These are phyloP conservation scores for Medicago arabica DNA, from an alignment of 306 rosid species.

Conservation along the genomic window DNA sequence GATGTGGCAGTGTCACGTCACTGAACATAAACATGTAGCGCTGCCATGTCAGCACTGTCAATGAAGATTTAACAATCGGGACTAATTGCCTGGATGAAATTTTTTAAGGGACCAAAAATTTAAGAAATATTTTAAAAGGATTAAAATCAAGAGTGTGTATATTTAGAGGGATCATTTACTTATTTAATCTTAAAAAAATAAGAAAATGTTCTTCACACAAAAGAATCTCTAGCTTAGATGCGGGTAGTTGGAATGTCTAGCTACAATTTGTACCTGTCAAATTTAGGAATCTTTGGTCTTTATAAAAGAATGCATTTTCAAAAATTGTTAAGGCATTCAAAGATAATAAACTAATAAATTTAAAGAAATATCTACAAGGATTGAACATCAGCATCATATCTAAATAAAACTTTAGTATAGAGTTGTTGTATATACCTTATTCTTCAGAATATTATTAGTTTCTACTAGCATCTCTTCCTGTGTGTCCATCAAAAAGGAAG, in stretches of 20 bases:
- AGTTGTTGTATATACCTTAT: constrained; percentile 50
- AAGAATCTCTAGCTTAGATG: not conserved
- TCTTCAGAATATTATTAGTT: constrained; percentile 58
- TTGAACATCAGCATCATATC: not conserved
- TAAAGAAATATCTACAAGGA: not conserved
- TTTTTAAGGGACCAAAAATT: too few relatives aligned
- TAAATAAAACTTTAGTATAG: not conserved
- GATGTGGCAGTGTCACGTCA: too few relatives aligned
- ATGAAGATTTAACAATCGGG: too few relatives aligned
- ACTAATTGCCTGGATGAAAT: too few relatives aligned
- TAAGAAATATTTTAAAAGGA: too few relatives aligned
- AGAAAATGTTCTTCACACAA: not conserved
- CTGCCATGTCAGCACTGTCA: too few relatives aligned
- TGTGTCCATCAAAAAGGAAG: constrained; percentile 30
- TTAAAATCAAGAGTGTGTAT: too few relatives aligned
- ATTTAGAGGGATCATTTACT: too few relatives aligned
- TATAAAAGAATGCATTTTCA: not conserved
- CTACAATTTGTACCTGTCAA: not conserved
- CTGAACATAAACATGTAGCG: too few relatives aligned
- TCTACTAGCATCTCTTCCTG: constrained; percentile 75
- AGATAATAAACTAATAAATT: not conserved
- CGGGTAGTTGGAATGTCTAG: not conserved
- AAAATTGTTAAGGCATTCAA: too few relatives aligned
- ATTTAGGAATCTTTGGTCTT: not conserved
- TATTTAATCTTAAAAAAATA: too few relatives aligned